phyloP scores from a whole-genome alignment of 2,329 filamentous ascomycete species.

The Aureobasidium sp. region DNA sequence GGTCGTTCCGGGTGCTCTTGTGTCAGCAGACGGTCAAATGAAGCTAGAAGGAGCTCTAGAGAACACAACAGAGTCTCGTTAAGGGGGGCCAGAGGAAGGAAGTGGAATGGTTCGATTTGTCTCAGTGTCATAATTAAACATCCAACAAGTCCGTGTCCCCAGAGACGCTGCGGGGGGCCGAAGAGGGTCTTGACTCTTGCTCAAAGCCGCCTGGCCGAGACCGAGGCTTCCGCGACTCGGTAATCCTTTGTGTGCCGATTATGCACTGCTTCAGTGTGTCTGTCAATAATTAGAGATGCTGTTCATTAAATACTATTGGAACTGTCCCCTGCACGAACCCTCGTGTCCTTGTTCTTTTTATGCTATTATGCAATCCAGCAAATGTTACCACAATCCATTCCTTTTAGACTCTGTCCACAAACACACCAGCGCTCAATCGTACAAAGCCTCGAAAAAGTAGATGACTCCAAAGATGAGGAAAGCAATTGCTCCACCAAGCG shows the following conservation, averaged over 20 bases:
- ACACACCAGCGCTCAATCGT: slow-evolving; percentile 18
- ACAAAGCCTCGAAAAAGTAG: slow-evolving; percentile 64
- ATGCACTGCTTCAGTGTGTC: background rate
- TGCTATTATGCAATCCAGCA: slow-evolving; percentile 14
- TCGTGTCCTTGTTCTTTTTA: background rate
- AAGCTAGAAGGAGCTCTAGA: no score
- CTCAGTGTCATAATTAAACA: slow-evolving; percentile 12
- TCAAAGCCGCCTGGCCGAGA: background rate
- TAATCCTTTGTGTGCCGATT: background rate
- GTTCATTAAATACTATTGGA: slow-evolving; percentile 11
- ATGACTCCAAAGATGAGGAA: slow-evolving; percentile 90
- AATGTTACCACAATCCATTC: background rate
- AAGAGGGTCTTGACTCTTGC: background rate
- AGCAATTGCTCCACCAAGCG: slow-evolving; percentile 79
- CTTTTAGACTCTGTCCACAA: background rate
- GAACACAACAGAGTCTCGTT: background rate
- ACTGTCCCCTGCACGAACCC: background rate
- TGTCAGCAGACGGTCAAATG: background rate
- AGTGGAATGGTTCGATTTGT: slow-evolving; percentile 8
- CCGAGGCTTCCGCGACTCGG: slow-evolving; percentile 9
- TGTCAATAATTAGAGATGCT: background rate
- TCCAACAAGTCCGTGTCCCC: background rate
- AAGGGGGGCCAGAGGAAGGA: background rate
- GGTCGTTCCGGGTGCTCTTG: background rate
- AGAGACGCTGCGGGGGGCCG: slow-evolving; percentile 8